Evolutionary conservation across 805 yeast species (phyloP).

Genomic region (Pichia occidentalis): DNA sequence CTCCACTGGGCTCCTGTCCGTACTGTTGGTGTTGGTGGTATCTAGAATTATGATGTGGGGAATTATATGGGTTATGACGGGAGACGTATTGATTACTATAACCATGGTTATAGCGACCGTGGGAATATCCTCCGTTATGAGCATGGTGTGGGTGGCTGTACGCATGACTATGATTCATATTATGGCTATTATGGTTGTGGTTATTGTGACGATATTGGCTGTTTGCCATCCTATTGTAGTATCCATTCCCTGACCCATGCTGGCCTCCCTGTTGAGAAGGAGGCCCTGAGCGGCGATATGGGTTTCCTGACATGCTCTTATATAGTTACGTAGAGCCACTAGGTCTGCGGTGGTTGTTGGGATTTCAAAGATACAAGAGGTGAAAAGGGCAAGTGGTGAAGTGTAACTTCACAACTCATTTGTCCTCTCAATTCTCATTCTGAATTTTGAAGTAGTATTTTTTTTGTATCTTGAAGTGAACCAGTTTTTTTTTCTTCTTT

Average conservation of each 20-base stretch:
- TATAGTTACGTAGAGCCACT: no score
- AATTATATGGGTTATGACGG: slow-evolving; percentile 6
- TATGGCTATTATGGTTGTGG: slow-evolving; percentile 3
- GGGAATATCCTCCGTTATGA: not conserved
- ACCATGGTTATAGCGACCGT: not conserved
- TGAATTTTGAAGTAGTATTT: no score
- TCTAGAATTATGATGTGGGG: slow-evolving; percentile 1
- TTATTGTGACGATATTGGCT: slow-evolving; percentile 8
- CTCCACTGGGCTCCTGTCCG: not conserved
- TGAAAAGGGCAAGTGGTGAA: no score
- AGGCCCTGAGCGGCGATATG: slow-evolving; percentile 6
- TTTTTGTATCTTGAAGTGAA: no score
- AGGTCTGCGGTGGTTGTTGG: no score
- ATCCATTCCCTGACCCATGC: slow-evolving; percentile 5
- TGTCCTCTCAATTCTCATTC: no score
- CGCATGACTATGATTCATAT: not conserved
- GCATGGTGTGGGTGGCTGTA: not conserved
- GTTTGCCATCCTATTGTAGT: slow-evolving; percentile 7
- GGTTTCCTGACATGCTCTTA: slow-evolving; percentile 7
- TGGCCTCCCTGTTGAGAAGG: slow-evolving; percentile 1
- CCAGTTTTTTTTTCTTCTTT: no score
- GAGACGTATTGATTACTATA: slow-evolving; percentile 1
- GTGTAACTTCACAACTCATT: no score
- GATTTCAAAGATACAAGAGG: no score
- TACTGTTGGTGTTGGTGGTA: slow-evolving; percentile 2